Conservation (phyloP, 2,329 filamentous ascomycete species). For the Neofusicoccum sp. region DNA sequence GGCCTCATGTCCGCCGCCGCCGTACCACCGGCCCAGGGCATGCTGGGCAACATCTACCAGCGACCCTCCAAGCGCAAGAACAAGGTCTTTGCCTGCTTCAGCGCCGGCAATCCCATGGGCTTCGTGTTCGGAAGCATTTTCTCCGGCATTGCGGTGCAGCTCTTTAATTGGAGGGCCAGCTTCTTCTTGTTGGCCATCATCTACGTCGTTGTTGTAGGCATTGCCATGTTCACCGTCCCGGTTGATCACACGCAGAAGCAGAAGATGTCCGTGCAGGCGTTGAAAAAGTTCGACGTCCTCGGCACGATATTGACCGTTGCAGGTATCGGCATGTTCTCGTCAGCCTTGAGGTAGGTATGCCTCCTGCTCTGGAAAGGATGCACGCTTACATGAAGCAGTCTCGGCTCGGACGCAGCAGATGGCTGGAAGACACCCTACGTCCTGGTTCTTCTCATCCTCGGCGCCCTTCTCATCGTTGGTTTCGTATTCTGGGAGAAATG, state of each 20-base stretch:
- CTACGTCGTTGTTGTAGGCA: constrained; percentile 58
- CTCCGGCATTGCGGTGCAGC: constrained; percentile 59
- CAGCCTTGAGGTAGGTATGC: constrained; percentile 54
- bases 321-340: constrained; percentile 65
- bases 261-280: constrained; percentile 44
- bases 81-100: constrained; percentile 62
- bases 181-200: constrained; percentile 64
- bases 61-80: constrained; percentile 63
- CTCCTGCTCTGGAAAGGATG: neutral
- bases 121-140: constrained; percentile 60
- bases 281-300: constrained; percentile 60
- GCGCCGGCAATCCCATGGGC: constrained; percentile 56
- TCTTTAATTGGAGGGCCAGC: constrained; percentile 63
- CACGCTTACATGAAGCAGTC: constrained; percentile 27
- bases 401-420: constrained; percentile 55
- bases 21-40: constrained; percentile 63
- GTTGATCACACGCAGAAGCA: constrained; percentile 49
- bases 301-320: constrained; percentile 61
- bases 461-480: constrained; percentile 52
- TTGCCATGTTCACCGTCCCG: constrained; percentile 63
- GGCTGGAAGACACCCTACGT: constrained; percentile 65
- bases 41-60: constrained; percentile 63
- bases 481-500: constrained; percentile 65
- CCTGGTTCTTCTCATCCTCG: constrained; percentile 61
- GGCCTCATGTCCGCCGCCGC: constrained; percentile 64